Base-by-base conservation (phyloP, 2,329 filamentous ascomycete genomes). In the Paecilomyces sp. region DNA sequence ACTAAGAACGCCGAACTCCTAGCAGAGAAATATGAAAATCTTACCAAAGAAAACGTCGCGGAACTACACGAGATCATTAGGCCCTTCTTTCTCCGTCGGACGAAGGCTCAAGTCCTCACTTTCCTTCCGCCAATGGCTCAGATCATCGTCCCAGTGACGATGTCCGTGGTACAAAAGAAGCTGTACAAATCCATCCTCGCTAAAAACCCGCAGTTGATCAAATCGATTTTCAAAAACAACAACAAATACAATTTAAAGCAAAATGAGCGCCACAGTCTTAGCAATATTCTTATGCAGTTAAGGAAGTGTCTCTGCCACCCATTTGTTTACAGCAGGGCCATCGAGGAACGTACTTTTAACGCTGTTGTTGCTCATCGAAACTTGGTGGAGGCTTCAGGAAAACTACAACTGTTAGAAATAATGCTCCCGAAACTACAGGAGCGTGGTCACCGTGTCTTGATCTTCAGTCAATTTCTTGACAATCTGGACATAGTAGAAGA, bases 261-360 rank as follows among this genome's bases (percentile, higher is more conserved):
- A 30, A 83, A 81, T 15, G 92, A 97, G 61, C 85, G 89, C 5
- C 87, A 90, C 51, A 93, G 87, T 63, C 77, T 97, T 60, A 96
- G 89, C 81, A 99, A 99, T 67, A 96, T 99, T 47, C 76, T 99
- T 52, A 91, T 97, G 84, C 94, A 99, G 73, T 82, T 99, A 18
- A 86, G 94, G 18, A 97, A 97, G 72, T 96, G 91, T 64, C 81
- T 99, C 1, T 97, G 93, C 64, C 95, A 99, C 74, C 94, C 95
- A 0, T 99, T 97, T 71, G 87, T 97, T 56, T 99, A 97, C 79
- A 97, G 87, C 68, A 82, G 85, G 50, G 88, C 89, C 24, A 94
- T 99, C 60, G 95, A 99, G 75, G 94, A 99, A 73, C 85, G 86
- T 55, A 84, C 83, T 0, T 79, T 86, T 1, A 81, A 88, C 58